phyloP scores from a whole-genome alignment of 306 rosid genomes.

The Cicer cuneatum region DNA sequence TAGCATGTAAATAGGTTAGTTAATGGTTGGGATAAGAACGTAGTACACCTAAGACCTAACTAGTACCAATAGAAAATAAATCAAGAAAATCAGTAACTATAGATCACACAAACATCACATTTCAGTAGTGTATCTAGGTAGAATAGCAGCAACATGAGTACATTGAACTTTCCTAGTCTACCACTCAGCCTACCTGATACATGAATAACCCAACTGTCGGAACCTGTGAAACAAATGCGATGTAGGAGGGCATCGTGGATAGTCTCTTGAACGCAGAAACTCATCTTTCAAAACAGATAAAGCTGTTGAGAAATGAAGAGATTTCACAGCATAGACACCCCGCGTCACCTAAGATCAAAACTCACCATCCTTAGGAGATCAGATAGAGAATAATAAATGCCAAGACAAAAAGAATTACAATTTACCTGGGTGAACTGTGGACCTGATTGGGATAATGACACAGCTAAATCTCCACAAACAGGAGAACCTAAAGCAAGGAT shows the following conservation, averaged over 20 bases:
- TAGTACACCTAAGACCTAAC: background rate
- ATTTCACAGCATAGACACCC: slow-evolving; percentile 89
- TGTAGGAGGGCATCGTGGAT: slow-evolving; percentile 96
- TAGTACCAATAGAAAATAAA: background rate
- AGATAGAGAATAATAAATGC: slow-evolving; percentile 38
- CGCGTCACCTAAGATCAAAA: slow-evolving; percentile 74
- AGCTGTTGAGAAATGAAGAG: slow-evolving; percentile 88
- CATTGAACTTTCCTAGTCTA: slow-evolving; percentile 39
- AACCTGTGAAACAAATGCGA: slow-evolving; percentile 91
- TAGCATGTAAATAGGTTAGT: background rate
- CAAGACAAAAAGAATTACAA: slow-evolving; percentile 38
- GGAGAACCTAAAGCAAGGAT: slow-evolving; percentile 97
- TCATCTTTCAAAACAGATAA: slow-evolving; percentile 90
- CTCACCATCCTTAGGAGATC: slow-evolving; percentile 48
- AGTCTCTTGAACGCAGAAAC: slow-evolving; percentile 94
- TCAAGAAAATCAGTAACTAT: background rate
- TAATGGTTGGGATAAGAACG: slow-evolving; percentile 21
- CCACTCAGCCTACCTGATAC: slow-evolving; percentile 80
- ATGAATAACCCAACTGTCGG: slow-evolving; percentile 90
- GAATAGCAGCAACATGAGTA: slow-evolving; percentile 25
- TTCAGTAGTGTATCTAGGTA: slow-evolving; percentile 38
- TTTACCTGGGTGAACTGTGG: slow-evolving; percentile 98
- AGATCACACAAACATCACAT: slow-evolving; percentile 20
- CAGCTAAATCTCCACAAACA: slow-evolving; percentile 99
- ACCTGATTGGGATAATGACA: slow-evolving; percentile 96